These are phyloP conservation scores for Suillus lakei DNA, from an alignment of 768 basidiomycete species.

Conservation along the genomic window DNA sequence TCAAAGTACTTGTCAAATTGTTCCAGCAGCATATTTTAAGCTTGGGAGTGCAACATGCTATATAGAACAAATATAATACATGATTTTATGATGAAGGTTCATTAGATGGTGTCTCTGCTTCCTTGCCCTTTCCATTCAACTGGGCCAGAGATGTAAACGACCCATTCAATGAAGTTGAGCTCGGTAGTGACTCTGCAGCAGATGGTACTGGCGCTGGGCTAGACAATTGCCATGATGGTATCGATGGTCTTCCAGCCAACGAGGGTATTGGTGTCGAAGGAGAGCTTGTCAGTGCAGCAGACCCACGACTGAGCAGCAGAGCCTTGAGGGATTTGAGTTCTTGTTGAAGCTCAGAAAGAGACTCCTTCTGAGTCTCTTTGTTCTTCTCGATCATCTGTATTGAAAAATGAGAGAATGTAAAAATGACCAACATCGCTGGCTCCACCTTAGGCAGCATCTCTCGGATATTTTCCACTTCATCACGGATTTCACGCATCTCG, in stretches of 20 bases:
- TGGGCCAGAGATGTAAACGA: slow-evolving; percentile 22
- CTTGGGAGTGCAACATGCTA: neutral
- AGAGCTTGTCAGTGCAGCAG: slow-evolving; percentile 48
- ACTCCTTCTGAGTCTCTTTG: slow-evolving; percentile 82
- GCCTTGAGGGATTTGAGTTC: slow-evolving; percentile 95
- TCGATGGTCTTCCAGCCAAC: slow-evolving; percentile 64
- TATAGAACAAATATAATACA: neutral
- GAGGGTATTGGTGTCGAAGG: slow-evolving; percentile 56
- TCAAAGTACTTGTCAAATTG: neutral
- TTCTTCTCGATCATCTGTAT: slow-evolving; percentile 92
- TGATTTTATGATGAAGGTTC: slow-evolving; percentile 20
- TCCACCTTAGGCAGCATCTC: slow-evolving; percentile 92
- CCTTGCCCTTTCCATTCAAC: slow-evolving; percentile 64
- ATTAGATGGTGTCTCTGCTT: slow-evolving; percentile 37
- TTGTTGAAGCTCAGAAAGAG: slow-evolving; percentile 86
- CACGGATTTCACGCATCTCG: slow-evolving; percentile 90
- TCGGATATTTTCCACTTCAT: slow-evolving; percentile 87
- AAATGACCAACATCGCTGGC: slow-evolving; percentile 14
- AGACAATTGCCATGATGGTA: slow-evolving; percentile 92
- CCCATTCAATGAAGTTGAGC: slow-evolving; percentile 18
- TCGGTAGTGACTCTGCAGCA: slow-evolving; percentile 20
- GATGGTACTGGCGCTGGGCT: slow-evolving; percentile 33
- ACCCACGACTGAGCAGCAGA: slow-evolving; percentile 76
- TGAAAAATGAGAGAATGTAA: slow-evolving; percentile 9
- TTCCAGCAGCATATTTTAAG: neutral